These are phyloP conservation scores for Fraxinus sp. DNA, from an alignment of 305 asterid genomes.

Conservation along the genomic window DNA sequence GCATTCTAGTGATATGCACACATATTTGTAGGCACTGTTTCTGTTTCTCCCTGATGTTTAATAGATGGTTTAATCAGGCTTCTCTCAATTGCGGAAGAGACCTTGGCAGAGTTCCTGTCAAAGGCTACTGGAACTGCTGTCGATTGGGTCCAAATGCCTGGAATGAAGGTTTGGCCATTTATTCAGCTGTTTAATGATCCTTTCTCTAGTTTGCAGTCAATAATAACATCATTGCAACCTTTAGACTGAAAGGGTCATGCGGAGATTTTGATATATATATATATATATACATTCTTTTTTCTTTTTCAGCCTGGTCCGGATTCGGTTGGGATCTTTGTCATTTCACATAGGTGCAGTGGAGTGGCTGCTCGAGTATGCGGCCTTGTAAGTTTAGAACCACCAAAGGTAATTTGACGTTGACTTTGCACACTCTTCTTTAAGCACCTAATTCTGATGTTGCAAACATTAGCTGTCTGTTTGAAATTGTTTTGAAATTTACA, in stretches of 20 bases:
- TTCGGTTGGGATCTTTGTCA: slow-evolving; percentile 95
- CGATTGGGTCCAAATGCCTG: slow-evolving; percentile 99
- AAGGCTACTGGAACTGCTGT: slow-evolving; percentile 99
- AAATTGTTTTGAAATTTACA: slow-evolving; percentile 24
- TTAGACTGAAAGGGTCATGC: slow-evolving; percentile 1
- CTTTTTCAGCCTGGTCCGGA: slow-evolving; percentile 99
- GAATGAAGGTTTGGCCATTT: slow-evolving; percentile 83
- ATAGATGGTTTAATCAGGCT: slow-evolving; percentile 53
- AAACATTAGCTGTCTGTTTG: neutral
- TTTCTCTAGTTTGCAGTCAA: neutral
- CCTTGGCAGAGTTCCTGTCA: slow-evolving; percentile 96
- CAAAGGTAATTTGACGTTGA: slow-evolving; percentile 50
- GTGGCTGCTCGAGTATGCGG: slow-evolving; percentile 99
- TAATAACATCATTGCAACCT: neutral
- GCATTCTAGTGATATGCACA: neutral
- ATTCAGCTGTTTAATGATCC: neutral
- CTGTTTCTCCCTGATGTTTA: neutral
- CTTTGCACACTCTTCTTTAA: neutral
- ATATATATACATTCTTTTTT: neutral
- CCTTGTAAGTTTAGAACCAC: slow-evolving; percentile 92
- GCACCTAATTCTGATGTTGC: neutral
- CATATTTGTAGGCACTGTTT: neutral
- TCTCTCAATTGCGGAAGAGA: slow-evolving; percentile 91
- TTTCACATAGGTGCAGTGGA: slow-evolving; percentile 85
- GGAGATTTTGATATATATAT: slow-evolving; percentile 1